phyloP scores from a whole-genome alignment of 768 basidiomycete genomes.

The Lactifluus volemus region DNA sequence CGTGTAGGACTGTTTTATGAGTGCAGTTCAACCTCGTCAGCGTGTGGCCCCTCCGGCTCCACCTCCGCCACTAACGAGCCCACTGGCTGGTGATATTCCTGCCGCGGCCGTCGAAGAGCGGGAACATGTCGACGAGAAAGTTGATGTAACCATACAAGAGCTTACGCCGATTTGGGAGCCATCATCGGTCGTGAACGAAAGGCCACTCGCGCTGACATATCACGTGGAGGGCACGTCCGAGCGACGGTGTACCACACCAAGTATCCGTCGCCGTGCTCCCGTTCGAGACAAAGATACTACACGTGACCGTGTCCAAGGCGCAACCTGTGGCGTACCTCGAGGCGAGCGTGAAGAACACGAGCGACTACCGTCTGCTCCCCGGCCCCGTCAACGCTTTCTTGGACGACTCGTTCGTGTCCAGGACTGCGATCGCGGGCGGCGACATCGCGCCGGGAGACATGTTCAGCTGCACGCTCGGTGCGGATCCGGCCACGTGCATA shows the following conservation, averaged over 20 bases:
- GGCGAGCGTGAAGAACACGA: conserved; percentile 42
- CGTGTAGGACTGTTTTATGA: too few relatives aligned
- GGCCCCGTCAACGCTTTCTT: conserved; percentile 48
- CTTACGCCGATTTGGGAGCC: conserved; percentile 26
- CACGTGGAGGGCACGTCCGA: conserved; percentile 43
- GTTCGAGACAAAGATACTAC: conserved; percentile 34
- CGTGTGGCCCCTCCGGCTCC: too few relatives aligned
- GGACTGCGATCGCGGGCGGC: conserved; percentile 38
- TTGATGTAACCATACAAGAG: too few relatives aligned
- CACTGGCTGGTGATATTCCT: too few relatives aligned
- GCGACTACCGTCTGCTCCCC: conserved; percentile 46
- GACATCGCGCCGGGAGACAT: conserved; percentile 42
- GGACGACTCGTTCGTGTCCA: conserved; percentile 48
- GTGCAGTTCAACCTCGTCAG: too few relatives aligned
- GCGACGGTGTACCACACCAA: conserved; percentile 46
- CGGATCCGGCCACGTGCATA: conserved; percentile 26
- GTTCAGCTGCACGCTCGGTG: conserved; percentile 48
- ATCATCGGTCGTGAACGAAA: conserved; percentile 40
- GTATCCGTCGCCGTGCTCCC: conserved; percentile 42
- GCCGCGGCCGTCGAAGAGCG: not conserved
- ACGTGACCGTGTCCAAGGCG: conserved; percentile 22
- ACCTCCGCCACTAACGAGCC: too few relatives aligned
- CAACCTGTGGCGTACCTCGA: conserved; percentile 42
- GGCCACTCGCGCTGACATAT: conserved; percentile 44
- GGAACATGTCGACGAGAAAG: not conserved